Percentiles rank a stretch among this genome's conserved stretches.
Conservation (phyloP, 139 green algal species). For the Chlamydomonas sphaeroides region DNA sequence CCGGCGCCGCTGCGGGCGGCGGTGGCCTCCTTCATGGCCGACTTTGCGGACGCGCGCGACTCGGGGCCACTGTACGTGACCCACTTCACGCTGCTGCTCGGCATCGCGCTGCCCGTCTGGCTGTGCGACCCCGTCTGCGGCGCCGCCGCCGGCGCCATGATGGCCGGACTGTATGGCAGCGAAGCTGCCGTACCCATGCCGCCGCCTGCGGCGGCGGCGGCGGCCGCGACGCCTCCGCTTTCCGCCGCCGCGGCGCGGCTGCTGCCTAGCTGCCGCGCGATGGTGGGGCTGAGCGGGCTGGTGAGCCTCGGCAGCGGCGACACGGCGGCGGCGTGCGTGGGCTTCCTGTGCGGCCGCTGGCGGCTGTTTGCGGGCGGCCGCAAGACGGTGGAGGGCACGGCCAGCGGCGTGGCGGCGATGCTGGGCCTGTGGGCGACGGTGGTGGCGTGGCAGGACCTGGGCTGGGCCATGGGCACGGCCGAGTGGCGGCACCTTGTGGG, state of each 20-base stretch:
- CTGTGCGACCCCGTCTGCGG: slow-evolving; percentile 24
- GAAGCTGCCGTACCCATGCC: slow-evolving; percentile 9
- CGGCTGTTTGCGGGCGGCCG: slow-evolving; percentile 42
- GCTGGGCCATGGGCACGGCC: not conserved
- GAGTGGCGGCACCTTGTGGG: slow-evolving; percentile 6
- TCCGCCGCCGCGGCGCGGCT: slow-evolving; percentile 7
- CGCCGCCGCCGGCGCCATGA: slow-evolving; percentile 30
- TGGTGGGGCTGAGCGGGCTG: slow-evolving; percentile 65
- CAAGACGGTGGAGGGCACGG: slow-evolving; percentile 84
- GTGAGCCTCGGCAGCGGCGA: slow-evolving; percentile 73
- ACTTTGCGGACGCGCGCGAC: slow-evolving; percentile 80
- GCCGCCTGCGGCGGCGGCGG: not conserved
- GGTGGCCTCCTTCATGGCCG: slow-evolving; percentile 71
- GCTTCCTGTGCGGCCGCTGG: slow-evolving; percentile 50
- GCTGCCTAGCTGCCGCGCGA: slow-evolving; percentile 8
- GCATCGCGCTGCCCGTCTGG: slow-evolving; percentile 80
- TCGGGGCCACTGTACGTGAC: slow-evolving; percentile 69
- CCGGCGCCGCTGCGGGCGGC: not conserved
- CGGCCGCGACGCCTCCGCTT: not conserved
- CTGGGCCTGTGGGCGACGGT: slow-evolving; percentile 57
- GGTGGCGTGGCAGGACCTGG: slow-evolving; percentile 32
- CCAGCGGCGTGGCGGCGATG: slow-evolving; percentile 56
- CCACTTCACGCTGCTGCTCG: slow-evolving; percentile 83
- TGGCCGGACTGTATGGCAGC: slow-evolving; percentile 22
- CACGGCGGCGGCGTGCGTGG: slow-evolving; percentile 66